Evolutionary conservation across 257 asterid genomes (phyloP).

Genomic region (Echium plantagineum): DNA sequence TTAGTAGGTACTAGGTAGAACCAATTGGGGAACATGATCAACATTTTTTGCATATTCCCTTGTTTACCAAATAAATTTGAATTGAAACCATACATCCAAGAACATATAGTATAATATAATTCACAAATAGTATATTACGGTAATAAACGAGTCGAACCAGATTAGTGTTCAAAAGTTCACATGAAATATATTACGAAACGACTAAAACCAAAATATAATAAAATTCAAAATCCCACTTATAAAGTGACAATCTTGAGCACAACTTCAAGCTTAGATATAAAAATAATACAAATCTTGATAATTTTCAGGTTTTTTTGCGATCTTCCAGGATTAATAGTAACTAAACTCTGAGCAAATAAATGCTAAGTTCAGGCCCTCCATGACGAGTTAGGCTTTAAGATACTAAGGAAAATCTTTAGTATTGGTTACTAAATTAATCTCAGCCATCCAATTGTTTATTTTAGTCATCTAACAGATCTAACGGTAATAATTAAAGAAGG

Average conservation of each 20-base stretch:
- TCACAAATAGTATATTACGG: no score
- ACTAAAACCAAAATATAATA: not conserved
- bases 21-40: not conserved
- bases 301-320: not conserved
- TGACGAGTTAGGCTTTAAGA: no score
- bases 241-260: not conserved
- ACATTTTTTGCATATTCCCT: not conserved
- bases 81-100: not conserved
- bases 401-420: no score
- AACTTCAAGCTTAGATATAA: not conserved
- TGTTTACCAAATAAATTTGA: not conserved
- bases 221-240: no score
- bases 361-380: constrained; percentile 80
- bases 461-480: no score
- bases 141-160: no score
- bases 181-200: no score
- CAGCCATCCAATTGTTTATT: no score
- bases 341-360: constrained; percentile 61
- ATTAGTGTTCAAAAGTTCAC: no score
- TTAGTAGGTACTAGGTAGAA: not conserved
- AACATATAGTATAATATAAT: no score
- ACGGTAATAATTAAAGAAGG: no score
- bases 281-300: not conserved
- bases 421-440: no score
- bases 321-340: not conserved